phyloP scores from a whole-genome alignment of 306 rosid genomes.

The Citrullus mucosospermus region DNA sequence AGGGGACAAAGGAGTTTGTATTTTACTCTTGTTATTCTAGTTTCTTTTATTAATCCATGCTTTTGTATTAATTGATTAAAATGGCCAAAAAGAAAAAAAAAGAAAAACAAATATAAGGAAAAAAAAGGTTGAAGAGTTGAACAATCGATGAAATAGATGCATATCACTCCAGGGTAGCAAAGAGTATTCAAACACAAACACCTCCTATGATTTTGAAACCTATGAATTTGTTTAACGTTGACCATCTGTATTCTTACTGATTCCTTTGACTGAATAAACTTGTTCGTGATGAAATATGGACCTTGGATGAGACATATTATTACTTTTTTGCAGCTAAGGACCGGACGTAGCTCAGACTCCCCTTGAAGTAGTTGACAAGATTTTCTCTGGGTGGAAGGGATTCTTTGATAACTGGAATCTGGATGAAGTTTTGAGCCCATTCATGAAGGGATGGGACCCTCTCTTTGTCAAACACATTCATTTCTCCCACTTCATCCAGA shows the following conservation, averaged over 20 bases:
- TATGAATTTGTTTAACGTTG: neutral
- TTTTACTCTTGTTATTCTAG: neutral
- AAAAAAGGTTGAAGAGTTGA: neutral
- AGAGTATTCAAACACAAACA: neutral
- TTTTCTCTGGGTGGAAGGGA: slow-evolving; percentile 11
- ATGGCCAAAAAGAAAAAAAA: neutral
- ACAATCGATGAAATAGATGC: neutral
- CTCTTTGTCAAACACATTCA: slow-evolving; percentile 28
- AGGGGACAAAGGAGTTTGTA: neutral
- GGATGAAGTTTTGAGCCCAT: slow-evolving; percentile 41
- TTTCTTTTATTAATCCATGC: neutral
- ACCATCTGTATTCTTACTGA: neutral
- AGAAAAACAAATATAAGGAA: neutral
- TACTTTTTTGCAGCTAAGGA: slow-evolving; percentile 4
- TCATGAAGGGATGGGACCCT: slow-evolving; percentile 33
- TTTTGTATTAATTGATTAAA: neutral
- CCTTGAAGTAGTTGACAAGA: slow-evolving; percentile 5
- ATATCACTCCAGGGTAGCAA: neutral
- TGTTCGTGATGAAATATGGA: neutral
- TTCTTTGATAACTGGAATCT: slow-evolving; percentile 33
- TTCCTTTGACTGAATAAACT: neutral
- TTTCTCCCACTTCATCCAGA: slow-evolving; percentile 36
- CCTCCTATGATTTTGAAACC: neutral
- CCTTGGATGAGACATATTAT: neutral
- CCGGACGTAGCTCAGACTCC: slow-evolving; percentile 2